Base-by-base conservation (phyloP, 2,329 filamentous ascomycete genomes). In the Xylaria multiplex region DNA sequence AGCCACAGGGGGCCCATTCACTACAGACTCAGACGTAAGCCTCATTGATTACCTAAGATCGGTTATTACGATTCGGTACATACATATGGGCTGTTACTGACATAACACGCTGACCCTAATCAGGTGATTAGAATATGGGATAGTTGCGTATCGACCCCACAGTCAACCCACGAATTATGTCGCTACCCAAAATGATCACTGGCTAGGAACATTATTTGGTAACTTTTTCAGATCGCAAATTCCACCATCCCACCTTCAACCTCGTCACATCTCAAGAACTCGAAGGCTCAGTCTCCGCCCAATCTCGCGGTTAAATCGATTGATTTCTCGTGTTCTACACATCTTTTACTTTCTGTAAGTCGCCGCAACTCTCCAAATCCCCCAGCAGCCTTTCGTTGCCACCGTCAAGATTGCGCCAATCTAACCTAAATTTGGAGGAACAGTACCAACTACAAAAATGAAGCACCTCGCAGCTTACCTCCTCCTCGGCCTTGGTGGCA, bases 401-500 rank as follows among this genome's bases (percentile, higher is more conserved):
- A 40, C 24, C 16, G 30, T 42, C 6, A n/a, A 43, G 43, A 52
- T 58, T 46, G 46, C 55, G 59, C 43, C 24, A 57, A 52, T 62
- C 68, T 70, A 68, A 77, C 66, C 52, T 65, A 35, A 54, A 19
- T 54, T 50, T 50, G 40, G 56, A 6, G 59, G 24, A 59, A 67
- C 65, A 74, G 74, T 40, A 79, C 76, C 66, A 70, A 79, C 82
- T 72, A 76, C 77, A 82, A 97, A 90, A 93, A 98, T 99, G 96
- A 98, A 99, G 94, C 91, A 98, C 87, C 91, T 99, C 87, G 96
- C 96, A 82, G 95, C 96, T 82, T 98, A 97, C 90, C 93, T 99
- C 81, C 95, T 99, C 81, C 93, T 98, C 83, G 85, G 86, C 86
- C 91, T 98, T 77, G 95, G 88, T 82, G 96, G 96, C 85, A 98